Evolutionary conservation across 345 rosid species (phyloP), one percentile per base, ranked within the genome.

Genomic region (Dipteronia sinensis): DNA sequence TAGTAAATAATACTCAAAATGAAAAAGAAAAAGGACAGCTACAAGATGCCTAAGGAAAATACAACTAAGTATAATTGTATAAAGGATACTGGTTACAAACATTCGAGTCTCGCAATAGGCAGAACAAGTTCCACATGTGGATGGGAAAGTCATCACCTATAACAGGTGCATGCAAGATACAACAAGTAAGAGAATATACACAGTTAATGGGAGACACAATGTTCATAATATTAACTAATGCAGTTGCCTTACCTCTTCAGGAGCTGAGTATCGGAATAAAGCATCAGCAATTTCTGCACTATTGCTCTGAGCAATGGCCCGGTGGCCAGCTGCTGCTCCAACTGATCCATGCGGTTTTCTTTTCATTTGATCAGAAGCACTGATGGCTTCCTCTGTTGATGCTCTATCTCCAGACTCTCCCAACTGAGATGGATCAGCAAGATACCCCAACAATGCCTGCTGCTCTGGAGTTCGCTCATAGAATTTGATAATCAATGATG

Each of bases 391-490:
- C 69, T 78, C 91, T 51, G 72, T 65, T 64, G 85, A 63, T 78
- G 67, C 62, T 66, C 69, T 84, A 79, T 77, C 82, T 71, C 58
- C 79, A 76, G 86, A 51, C 78, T 85, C 90, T 74, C 80, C 79
- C 73, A 76, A 65, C 68, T 88, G 91, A 20, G 92, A 84, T 72
- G 85, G 79, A 65, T 87, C 90, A 49, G 83, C 92, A 69, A 80
- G 69, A 82, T 95, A 95, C 58, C 99, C 98, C 79, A 95, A 81
- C 61, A 82, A 78, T 62, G 88, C 89, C 83, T 92, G 99, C 65
- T 93, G 99, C 80, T 91, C 95, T 58, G 90, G 92, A 22, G 97
- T 91, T 80, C 98, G 89, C 76, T 93, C 97, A 71, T 92, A 93
- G 79, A 91, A 95, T 82, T 91, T 92, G 67, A 93, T 85, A 65